Conservation (phyloP, 306 rosid species). For the Acacia melanoxylon region DNA sequence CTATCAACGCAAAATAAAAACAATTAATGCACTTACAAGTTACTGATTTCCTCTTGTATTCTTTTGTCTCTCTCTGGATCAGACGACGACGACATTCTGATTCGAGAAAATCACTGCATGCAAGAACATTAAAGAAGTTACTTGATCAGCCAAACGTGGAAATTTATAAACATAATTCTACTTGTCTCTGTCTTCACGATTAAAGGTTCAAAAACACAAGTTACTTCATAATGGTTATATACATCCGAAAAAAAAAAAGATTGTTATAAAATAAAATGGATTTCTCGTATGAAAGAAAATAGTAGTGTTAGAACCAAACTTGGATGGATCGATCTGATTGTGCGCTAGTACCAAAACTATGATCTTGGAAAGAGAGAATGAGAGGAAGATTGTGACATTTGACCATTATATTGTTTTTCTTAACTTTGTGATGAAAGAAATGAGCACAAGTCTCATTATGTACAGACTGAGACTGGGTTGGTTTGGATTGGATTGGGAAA, state of each 20-base stretch:
- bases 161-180: background rate
- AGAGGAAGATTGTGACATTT: no score
- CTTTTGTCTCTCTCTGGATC: constrained; percentile 74
- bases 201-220: constrained; percentile 2
- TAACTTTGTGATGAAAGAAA: background rate
- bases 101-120: constrained; percentile 16
- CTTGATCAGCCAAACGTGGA: constrained; percentile 2
- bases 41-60: constrained; percentile 84
- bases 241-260: background rate
- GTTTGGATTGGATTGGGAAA: no score
- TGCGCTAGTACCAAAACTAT: no score
- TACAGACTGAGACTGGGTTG: no score
- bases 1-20: background rate
- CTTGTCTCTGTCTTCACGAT: background rate
- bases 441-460: no score
- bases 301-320: no score
- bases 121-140: background rate
- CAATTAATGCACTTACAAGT: constrained; percentile 40
- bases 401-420: no score
- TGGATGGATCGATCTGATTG: no score
- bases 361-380: no score
- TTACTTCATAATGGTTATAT: background rate
- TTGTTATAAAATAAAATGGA: no score
- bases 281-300: no score
- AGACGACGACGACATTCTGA: constrained; percentile 95